Conservation (phyloP, 1,284 basidiomycete species). For the Heterobasidion occidentale region DNA sequence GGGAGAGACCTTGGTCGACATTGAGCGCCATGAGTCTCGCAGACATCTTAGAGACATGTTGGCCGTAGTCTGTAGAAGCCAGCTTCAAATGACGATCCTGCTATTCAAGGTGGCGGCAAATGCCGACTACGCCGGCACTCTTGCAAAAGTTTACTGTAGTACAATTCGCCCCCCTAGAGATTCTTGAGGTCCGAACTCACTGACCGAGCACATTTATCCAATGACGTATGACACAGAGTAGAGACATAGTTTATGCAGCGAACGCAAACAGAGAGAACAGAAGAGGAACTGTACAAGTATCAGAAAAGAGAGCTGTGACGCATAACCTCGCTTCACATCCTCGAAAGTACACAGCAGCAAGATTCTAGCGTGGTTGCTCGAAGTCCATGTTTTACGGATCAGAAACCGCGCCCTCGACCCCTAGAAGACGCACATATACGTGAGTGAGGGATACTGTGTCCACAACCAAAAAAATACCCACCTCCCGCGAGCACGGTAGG, state of each 20-base stretch:
- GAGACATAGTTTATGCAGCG: neutral
- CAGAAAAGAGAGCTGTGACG: neutral
- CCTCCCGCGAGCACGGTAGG: conserved; percentile 78
- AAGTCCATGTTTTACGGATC: conserved; percentile 2
- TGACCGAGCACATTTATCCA: no score
- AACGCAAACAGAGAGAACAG: neutral
- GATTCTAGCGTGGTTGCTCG: neutral
- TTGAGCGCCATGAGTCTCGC: conserved; percentile 5
- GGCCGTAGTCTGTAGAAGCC: neutral
- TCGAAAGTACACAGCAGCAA: conserved; percentile 1
- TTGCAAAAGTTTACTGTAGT: no score
- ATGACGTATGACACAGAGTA: neutral
- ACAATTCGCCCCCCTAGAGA: no score
- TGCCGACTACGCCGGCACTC: neutral
- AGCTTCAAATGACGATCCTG: neutral
- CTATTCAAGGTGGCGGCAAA: neutral
- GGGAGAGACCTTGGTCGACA: conserved; percentile 20
- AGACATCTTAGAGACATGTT: conserved; percentile 16
- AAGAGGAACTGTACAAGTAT: neutral
- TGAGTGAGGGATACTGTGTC: neutral
- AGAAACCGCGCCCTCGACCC: conserved; percentile 66
- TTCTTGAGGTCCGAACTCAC: no score
- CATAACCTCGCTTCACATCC: neutral
- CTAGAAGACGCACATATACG: conserved; percentile 26
- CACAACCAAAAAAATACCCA: conserved; percentile 28